Conservation (phyloP, 495 filamentous ascomycete genomes). For the Neurospora pannonica region DNA sequence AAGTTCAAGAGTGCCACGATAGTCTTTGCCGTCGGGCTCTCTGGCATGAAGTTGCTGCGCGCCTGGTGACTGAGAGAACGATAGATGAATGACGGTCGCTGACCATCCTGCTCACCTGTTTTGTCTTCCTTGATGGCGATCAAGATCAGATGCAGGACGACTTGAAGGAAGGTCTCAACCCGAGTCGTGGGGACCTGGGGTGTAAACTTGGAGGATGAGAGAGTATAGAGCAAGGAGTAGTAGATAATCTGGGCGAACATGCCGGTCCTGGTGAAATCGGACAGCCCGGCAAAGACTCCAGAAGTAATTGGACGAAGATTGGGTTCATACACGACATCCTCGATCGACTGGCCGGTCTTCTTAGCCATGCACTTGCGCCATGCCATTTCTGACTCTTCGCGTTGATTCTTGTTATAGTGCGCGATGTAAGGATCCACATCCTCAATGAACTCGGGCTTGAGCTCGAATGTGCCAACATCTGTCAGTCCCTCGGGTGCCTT, state of each 20-base stretch:
- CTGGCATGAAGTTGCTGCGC: constrained; percentile 43
- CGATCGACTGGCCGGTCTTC: constrained; percentile 66
- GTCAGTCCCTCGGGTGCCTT: constrained; percentile 82
- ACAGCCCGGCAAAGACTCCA: constrained; percentile 65
- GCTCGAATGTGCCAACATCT: constrained; percentile 86
- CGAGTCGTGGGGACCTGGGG: constrained; percentile 68
- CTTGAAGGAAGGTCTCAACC: constrained; percentile 83
- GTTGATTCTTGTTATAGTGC: constrained; percentile 93
- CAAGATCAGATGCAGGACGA: constrained; percentile 77
- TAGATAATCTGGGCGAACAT: constrained; percentile 88
- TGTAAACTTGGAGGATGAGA: constrained; percentile 53
- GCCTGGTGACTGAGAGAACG: constrained; percentile 55
- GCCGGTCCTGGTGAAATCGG: constrained; percentile 67
- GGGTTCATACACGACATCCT: constrained; percentile 91
- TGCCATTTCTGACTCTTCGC: constrained; percentile 86
- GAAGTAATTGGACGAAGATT: constrained; percentile 67
- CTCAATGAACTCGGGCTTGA: constrained; percentile 75
- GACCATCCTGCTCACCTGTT: constrained; percentile 43
- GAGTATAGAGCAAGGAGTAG: constrained; percentile 71
- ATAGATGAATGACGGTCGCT: constrained; percentile 53
- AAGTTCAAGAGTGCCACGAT: constrained; percentile 68
- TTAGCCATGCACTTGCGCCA: constrained; percentile 81
- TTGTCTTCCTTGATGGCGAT: constrained; percentile 76
- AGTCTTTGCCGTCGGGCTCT: constrained; percentile 44
- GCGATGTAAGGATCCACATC: constrained; percentile 90